These are phyloP conservation scores for Coniferiporia weirii DNA, from an alignment of 1,284 basidiomycete genomes.

Conservation along the genomic window DNA sequence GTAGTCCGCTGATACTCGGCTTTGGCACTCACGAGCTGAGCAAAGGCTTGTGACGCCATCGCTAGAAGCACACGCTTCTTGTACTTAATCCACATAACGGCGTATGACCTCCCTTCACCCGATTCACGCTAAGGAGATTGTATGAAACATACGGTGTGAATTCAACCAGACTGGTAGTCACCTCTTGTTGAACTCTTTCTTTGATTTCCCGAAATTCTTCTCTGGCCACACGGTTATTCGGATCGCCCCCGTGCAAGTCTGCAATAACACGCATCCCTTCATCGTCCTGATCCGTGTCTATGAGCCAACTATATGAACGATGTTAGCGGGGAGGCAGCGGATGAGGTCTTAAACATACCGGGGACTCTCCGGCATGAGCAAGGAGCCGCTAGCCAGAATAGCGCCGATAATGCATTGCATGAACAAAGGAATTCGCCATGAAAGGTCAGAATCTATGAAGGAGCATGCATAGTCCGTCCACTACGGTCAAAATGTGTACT, in stretches of 20 bases:
- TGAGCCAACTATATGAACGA: slow-evolving; percentile 67
- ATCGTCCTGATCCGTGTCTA: slow-evolving; percentile 83
- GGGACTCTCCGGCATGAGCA: slow-evolving; percentile 91
- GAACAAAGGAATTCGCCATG: slow-evolving; percentile 83
- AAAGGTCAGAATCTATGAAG: slow-evolving; percentile 74
- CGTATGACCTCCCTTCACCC: slow-evolving; percentile 81
- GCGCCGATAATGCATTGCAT: slow-evolving; percentile 87
- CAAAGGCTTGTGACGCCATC: slow-evolving; percentile 97
- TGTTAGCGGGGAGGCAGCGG: background rate
- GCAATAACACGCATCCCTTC: slow-evolving; percentile 87
- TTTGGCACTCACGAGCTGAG: slow-evolving; percentile 68
- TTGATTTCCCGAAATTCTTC: slow-evolving; percentile 93
- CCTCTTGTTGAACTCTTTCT: slow-evolving; percentile 79
- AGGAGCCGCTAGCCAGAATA: slow-evolving; percentile 77
- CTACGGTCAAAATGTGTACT: slow-evolving; percentile 33
- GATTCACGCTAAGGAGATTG: slow-evolving; percentile 49
- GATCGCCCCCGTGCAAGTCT: slow-evolving; percentile 85
- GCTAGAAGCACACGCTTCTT: slow-evolving; percentile 88
- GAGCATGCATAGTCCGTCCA: slow-evolving; percentile 96
- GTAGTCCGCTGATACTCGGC: background rate
- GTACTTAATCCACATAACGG: slow-evolving; percentile 84
- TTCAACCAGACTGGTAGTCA: slow-evolving; percentile 31
- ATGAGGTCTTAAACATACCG: slow-evolving; percentile 40
- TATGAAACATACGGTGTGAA: background rate
- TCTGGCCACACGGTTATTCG: slow-evolving; percentile 66